These are phyloP conservation scores for Nigrospora sphaerica DNA, from an alignment of 2,329 filamentous ascomycete genomes.

Conservation along the genomic window DNA sequence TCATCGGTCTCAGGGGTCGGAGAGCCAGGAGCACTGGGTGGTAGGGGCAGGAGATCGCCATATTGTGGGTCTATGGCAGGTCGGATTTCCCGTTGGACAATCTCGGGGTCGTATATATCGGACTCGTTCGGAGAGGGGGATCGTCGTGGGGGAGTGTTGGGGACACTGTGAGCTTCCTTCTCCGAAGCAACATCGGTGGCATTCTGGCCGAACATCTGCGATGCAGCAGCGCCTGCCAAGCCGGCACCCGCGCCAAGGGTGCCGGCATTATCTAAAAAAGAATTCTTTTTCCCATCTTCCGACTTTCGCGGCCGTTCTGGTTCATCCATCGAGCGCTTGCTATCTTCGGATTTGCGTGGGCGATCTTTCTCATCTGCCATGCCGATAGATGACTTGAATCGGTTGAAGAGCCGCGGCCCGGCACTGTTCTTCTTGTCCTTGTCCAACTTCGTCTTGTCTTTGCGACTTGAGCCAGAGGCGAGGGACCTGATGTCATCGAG, in stretches of 20 bases:
- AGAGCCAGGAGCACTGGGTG: slow-evolving; percentile 50
- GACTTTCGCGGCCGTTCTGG: slow-evolving; percentile 20
- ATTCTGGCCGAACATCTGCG: slow-evolving; percentile 33
- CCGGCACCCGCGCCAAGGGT: slow-evolving; percentile 65
- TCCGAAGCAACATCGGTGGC: slow-evolving; percentile 37
- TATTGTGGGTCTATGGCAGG: slow-evolving; percentile 61
- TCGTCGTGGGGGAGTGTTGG: slow-evolving; percentile 12
- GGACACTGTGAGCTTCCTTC: slow-evolving; percentile 23
- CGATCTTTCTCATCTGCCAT: slow-evolving; percentile 23
- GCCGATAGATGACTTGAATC: slow-evolving; percentile 36
- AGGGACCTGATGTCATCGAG: slow-evolving; percentile 39
- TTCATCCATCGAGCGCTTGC: slow-evolving; percentile 9
- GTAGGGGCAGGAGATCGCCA: slow-evolving; percentile 57
- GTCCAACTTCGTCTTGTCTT: slow-evolving; percentile 15
- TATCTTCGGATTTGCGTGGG: slow-evolving; percentile 18
- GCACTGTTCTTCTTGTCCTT: slow-evolving; percentile 31
- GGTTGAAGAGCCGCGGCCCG: slow-evolving; percentile 39
- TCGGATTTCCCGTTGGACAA: slow-evolving; percentile 50
- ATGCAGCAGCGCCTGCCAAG: slow-evolving; percentile 43
- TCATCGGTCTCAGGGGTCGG: slow-evolving; percentile 28
- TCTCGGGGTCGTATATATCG: slow-evolving; percentile 48
- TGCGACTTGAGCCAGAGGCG: slow-evolving; percentile 31
- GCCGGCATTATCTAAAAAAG: slow-evolving; percentile 69
- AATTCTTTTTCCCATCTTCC: slow-evolving; percentile 34
- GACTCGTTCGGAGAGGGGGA: slow-evolving; percentile 15